phyloP scores from a whole-genome alignment of 805 yeast genomes.

The Huiozyma naganishii region DNA sequence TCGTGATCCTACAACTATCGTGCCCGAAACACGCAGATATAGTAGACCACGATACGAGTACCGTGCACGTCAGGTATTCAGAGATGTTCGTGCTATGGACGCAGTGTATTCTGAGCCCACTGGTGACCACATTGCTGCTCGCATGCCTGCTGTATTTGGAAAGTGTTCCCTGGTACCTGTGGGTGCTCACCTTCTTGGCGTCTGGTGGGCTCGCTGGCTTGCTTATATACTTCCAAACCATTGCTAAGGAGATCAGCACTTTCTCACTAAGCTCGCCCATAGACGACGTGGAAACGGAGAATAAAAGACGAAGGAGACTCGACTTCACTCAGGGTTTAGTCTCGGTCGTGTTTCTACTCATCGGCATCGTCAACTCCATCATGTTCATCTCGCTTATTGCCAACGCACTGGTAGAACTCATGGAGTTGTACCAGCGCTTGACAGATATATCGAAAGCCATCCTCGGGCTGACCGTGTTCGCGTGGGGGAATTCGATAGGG shows the following conservation, averaged over 20 bases:
- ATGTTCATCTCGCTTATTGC: conserved; percentile 27
- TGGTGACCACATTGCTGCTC: conserved; percentile 12
- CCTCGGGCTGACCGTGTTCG: conserved; percentile 84
- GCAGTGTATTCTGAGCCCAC: conserved; percentile 27
- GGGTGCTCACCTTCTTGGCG: conserved; percentile 4
- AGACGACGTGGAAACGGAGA: conserved; percentile 5
- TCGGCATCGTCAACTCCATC: conserved; percentile 25
- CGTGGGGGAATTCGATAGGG: conserved; percentile 89
- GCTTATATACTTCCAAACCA: conserved; percentile 3
- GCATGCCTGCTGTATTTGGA: conserved; percentile 11
- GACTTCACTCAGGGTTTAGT: conserved; percentile 12
- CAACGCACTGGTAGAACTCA: conserved; percentile 26
- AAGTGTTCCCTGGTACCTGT: conserved; percentile 5
- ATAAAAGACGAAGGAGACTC: conserved; percentile 9
- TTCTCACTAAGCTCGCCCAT: conserved; percentile 15
- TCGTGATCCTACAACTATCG: conserved; percentile 26
- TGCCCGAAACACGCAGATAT: conserved; percentile 27
- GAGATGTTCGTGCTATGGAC: conserved; percentile 17
- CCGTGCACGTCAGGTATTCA: conserved; percentile 9
- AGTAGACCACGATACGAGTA: conserved; percentile 18
- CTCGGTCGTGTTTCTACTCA: conserved; percentile 7
- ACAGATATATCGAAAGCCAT: conserved; percentile 61
- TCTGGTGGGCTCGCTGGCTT: conserved; percentile 1
- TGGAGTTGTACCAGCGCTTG: conserved; percentile 24
- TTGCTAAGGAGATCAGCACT: conserved; percentile 9